Evolutionary conservation across 305 asterid species (phyloP).

Genomic region (Fraxinus albicans): DNA sequence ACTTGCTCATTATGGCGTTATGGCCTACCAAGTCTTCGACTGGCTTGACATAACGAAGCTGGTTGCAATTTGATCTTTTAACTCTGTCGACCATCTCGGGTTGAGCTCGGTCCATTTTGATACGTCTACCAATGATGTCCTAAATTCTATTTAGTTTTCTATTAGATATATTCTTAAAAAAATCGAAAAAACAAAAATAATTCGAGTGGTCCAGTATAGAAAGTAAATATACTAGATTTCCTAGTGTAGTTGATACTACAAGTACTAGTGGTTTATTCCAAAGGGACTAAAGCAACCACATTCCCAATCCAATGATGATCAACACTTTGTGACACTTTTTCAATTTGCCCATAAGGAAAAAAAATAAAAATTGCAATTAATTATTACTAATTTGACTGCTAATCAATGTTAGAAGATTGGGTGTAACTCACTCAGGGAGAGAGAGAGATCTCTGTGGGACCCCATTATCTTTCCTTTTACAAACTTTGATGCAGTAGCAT

Average conservation of each 20-base stretch:
- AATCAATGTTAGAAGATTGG: conserved; percentile 33
- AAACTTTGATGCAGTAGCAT: conserved; percentile 51
- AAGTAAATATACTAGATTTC: conserved; percentile 7
- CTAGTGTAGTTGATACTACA: conserved; percentile 23
- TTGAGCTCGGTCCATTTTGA: not conserved
- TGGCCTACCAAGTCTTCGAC: not conserved
- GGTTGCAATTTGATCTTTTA: too few species aligned
- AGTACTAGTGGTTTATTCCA: conserved; percentile 38
- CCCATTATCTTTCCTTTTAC: conserved; percentile 32
- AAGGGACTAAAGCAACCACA: conserved; percentile 33
- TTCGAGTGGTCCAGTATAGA: not conserved
- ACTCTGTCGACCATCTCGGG: not conserved
- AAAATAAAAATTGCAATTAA: not conserved
- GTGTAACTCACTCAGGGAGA: conserved; percentile 24
- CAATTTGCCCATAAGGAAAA: not conserved
- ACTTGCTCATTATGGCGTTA: not conserved
- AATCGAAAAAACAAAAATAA: not conserved
- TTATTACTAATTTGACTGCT: conserved; percentile 15
- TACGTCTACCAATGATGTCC: not conserved
- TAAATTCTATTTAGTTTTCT: not conserved
- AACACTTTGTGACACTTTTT: conserved; percentile 2
- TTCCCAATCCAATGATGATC: conserved; percentile 47
- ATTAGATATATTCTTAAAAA: not conserved
- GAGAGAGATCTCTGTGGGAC: conserved; percentile 48
- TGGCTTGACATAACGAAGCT: not conserved